Conservation (phyloP, 768 basidiomycete species). For the Auricularia auricula-judae region DNA sequence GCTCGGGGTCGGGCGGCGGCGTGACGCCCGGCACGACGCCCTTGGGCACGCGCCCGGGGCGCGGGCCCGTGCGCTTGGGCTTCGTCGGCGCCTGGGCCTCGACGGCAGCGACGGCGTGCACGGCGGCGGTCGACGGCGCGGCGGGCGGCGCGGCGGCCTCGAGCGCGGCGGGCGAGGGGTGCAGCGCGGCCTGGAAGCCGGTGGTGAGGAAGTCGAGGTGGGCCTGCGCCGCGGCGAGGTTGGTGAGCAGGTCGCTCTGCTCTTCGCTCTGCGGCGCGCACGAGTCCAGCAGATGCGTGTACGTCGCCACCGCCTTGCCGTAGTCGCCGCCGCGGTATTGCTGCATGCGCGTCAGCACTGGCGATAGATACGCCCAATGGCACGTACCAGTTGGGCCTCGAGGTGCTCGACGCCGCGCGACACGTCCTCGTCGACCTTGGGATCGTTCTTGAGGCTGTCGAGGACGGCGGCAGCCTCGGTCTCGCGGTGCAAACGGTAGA, state of each 20-base stretch:
- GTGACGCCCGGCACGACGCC: conserved; percentile 73
- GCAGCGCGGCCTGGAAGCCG: conserved; percentile 53
- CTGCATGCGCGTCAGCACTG: conserved; percentile 27
- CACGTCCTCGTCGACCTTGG: conserved; percentile 25
- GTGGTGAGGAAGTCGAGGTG: conserved; percentile 78
- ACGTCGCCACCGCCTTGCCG: conserved; percentile 60
- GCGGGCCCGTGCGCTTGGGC: conserved; percentile 15
- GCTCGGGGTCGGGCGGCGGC: conserved; percentile 73
- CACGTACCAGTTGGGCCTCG: conserved; percentile 76
- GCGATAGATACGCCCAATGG: conserved; percentile 8
- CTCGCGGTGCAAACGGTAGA: conserved; percentile 77
- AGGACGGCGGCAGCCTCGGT: conserved; percentile 51
- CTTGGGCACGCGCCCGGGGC: conserved; percentile 55
- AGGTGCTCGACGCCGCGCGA: conserved; percentile 65
- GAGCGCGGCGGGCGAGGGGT: conserved; percentile 45
- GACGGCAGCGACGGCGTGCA: conserved; percentile 17
- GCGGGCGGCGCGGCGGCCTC: conserved; percentile 54
- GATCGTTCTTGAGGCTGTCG: conserved; percentile 29
- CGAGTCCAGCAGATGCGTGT: conserved; percentile 70
- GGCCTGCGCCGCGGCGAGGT: conserved; percentile 68
- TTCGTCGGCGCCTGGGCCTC: conserved; percentile 24
- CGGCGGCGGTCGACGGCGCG: conserved; percentile 21
- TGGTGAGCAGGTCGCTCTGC: conserved; percentile 76
- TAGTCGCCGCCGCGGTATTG: conserved; percentile 71
- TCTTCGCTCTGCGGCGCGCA: conserved; percentile 79